Conservation (phyloP, 768 basidiomycete species). For the Russula brevipes region DNA sequence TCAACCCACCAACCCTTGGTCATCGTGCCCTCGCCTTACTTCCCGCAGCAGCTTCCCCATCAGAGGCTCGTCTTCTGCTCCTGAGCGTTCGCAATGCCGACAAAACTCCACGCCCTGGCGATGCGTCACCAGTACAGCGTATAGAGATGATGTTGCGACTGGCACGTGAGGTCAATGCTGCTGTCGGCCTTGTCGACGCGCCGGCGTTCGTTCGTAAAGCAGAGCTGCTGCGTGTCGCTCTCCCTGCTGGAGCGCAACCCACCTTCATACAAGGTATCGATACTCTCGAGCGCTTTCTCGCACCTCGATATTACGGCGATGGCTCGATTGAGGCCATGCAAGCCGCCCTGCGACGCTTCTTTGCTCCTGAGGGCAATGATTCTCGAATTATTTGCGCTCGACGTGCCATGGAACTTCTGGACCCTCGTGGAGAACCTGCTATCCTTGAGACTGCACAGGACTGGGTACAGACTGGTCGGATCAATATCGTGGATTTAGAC, state of each 20-base stretch:
- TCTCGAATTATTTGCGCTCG: slow-evolving; percentile 64
- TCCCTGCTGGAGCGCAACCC: slow-evolving; percentile 45
- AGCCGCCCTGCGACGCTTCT: slow-evolving; percentile 49
- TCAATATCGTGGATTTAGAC: slow-evolving; percentile 60
- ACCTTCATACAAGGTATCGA: slow-evolving; percentile 79
- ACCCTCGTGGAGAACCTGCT: slow-evolving; percentile 30
- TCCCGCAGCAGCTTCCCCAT: slow-evolving; percentile 30
- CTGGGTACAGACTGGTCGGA: slow-evolving; percentile 47
- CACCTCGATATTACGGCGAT: slow-evolving; percentile 61
- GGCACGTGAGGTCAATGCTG: slow-evolving; percentile 50
- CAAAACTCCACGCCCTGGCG: slow-evolving; percentile 63
- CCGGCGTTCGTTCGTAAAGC: slow-evolving; percentile 89
- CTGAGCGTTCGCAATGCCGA: slow-evolving; percentile 86
- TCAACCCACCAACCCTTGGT: slow-evolving; percentile 86
- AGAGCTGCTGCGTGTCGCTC: slow-evolving; percentile 46
- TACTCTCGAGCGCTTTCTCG: slow-evolving; percentile 76
- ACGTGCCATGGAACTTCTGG: slow-evolving; percentile 34
- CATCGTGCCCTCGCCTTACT: slow-evolving; percentile 66
- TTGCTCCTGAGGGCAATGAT: slow-evolving; percentile 51
- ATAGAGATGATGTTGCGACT: slow-evolving; percentile 84
- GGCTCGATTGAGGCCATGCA: slow-evolving; percentile 49
- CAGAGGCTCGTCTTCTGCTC: slow-evolving; percentile 71
- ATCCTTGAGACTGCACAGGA: slow-evolving; percentile 37
- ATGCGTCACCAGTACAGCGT: slow-evolving; percentile 72
- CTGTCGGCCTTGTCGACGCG: slow-evolving; percentile 78